phyloP scores from a whole-genome alignment of 108 stramenopile species.

The Cyclostephanos tholiformis region DNA sequence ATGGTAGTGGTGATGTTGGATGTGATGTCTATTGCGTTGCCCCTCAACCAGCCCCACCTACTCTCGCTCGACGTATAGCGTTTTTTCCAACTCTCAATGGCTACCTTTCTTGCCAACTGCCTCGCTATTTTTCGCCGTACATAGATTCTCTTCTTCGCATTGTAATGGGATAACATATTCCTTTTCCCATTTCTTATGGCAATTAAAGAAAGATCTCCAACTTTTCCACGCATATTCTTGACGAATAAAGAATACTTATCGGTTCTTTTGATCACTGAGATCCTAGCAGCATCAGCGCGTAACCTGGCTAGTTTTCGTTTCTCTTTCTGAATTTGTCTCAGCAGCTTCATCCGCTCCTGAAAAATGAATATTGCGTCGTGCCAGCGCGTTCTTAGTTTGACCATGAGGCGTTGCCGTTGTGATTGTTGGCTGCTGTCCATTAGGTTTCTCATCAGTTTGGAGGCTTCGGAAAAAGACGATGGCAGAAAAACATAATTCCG shows the following conservation, averaged over 20 bases:
- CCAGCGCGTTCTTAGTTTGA: conserved; percentile 44
- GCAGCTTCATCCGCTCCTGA: conserved; percentile 10
- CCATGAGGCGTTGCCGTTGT: conserved; percentile 25
- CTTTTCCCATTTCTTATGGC: conserved; percentile 27
- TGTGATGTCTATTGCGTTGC: background rate
- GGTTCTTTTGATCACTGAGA: background rate
- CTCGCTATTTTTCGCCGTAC: conserved; percentile 14
- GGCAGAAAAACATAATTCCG: conserved; percentile 51
- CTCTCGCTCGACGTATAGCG: background rate
- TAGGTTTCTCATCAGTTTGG: conserved; percentile 34
- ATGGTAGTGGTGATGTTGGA: background rate
- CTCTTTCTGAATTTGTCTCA: conserved; percentile 7
- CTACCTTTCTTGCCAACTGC: conserved; percentile 13
- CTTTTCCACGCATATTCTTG: conserved; percentile 19
- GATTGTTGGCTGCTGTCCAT: conserved; percentile 6
- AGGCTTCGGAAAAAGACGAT: conserved; percentile 27
- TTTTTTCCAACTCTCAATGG: conserved; percentile 2
- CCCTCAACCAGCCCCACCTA: conserved; percentile 8
- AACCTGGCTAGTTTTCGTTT: conserved; percentile 14
- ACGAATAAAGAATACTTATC: conserved; percentile 23
- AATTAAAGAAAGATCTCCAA: conserved; percentile 7
- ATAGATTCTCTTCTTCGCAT: conserved; percentile 49
- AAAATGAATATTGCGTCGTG: conserved; percentile 31
- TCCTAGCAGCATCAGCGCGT: conserved; percentile 12
- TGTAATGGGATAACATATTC: conserved; percentile 37